Percentiles rank a stretch among this genome's conserved stretches.
Evolutionary conservation across 345 rosid genomes (phyloP).

Genomic region (Eucalyptus decipiens): DNA sequence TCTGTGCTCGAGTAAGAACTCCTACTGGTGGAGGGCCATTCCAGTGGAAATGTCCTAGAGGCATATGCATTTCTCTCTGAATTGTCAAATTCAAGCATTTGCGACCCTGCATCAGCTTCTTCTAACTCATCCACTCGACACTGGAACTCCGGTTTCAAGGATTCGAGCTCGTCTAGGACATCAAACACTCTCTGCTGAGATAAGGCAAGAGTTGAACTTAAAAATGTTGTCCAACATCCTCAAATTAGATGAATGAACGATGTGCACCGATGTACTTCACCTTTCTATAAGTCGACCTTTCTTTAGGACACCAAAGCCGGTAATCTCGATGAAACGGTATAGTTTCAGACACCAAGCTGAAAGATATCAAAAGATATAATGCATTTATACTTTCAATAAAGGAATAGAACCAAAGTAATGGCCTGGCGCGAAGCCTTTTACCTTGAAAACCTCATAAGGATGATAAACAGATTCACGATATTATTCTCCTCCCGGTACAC

Average conservation of each 20-base stretch:
- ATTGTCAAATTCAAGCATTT: conserved; percentile 21
- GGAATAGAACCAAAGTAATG: neutral
- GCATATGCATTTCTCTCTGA: conserved; percentile 2
- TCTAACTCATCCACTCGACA: conserved; percentile 37
- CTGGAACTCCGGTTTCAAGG: conserved; percentile 65
- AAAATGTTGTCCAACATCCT: neutral
- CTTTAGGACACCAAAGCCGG: conserved; percentile 38
- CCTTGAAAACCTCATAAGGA: conserved; percentile 87
- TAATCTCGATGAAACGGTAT: conserved; percentile 90
- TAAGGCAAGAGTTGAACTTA: neutral
- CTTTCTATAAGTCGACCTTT: conserved; percentile 52
- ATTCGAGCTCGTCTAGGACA: conserved; percentile 76
- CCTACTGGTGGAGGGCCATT: conserved; percentile 25
- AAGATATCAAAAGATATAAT: neutral
- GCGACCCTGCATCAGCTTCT: conserved; percentile 8
- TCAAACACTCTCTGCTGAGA: conserved; percentile 44
- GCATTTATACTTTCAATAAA: neutral
- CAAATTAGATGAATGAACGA: neutral
- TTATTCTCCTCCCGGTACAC: conserved; percentile 79
- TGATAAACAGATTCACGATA: conserved; percentile 76
- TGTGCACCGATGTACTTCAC: conserved; percentile 17
- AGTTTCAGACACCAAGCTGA: conserved; percentile 91
- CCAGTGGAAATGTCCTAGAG: conserved; percentile 22
- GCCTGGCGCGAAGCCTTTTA: conserved; percentile 1
- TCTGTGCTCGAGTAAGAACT: conserved; percentile 19